phyloP scores from a whole-genome alignment of 345 rosid species.

The Conringia planisiliqua region DNA sequence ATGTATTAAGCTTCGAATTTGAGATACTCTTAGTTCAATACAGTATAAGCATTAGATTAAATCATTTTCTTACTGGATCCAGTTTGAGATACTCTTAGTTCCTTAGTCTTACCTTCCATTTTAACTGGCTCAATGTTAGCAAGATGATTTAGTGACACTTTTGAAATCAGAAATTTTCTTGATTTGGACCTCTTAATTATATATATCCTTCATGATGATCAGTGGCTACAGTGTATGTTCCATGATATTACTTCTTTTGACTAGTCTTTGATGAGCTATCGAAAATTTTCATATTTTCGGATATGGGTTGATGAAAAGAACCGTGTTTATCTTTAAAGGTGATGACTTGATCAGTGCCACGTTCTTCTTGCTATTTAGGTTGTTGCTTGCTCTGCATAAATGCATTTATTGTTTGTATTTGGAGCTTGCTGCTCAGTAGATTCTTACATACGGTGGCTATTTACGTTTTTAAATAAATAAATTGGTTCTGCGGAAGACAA shows the following conservation, averaged over 20 bases:
- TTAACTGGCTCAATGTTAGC: neutral
- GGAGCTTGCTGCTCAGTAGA: neutral
- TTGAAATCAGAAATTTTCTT: neutral
- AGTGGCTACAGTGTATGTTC: neutral
- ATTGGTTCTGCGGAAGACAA: neutral
- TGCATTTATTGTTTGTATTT: neutral
- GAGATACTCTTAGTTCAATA: too few species aligned
- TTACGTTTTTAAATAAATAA: neutral
- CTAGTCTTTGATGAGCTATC: neutral
- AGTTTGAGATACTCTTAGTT: neutral
- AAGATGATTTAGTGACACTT: too few species aligned
- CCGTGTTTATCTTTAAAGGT: neutral
- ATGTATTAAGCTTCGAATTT: neutral
- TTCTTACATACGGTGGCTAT: neutral
- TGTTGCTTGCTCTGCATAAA: neutral
- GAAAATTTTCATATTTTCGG: neutral
- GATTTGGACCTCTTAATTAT: neutral
- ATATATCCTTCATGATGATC: neutral
- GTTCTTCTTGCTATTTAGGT: neutral
- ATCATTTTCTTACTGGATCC: neutral
- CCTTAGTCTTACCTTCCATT: neutral
- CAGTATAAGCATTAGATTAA: neutral
- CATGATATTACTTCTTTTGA: neutral
- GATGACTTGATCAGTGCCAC: constrained; percentile 1
- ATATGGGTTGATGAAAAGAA: neutral